phyloP scores from a whole-genome alignment of 192 early-diverging fungal species.

The Rhizophagus clarus region DNA sequence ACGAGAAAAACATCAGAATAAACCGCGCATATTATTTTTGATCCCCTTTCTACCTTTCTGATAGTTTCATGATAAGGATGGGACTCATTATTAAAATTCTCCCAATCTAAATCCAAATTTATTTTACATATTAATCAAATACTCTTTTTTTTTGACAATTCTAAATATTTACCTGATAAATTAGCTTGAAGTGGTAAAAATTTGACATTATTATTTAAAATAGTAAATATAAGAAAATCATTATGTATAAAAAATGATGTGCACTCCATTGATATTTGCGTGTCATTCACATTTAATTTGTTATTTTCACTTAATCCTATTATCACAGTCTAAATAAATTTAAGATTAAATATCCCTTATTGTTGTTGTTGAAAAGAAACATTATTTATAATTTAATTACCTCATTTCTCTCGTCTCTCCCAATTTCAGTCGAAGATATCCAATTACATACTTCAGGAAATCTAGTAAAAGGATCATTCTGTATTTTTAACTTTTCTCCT shows the following conservation, averaged over 20 bases:
- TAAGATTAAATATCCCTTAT: not conserved
- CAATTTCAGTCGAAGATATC: conserved; percentile 41
- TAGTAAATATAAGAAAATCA: conserved; percentile 84
- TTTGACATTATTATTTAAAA: conserved; percentile 74
- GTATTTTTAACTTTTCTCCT: not conserved
- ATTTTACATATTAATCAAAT: not conserved
- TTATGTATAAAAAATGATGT: conserved; percentile 86
- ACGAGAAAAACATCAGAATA: conserved; percentile 69
- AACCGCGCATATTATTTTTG: conserved; percentile 79
- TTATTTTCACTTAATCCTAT: conserved; percentile 79
- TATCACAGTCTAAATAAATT: conserved; percentile 46
- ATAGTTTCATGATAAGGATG: conserved; percentile 63
- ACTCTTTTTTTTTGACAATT: not conserved
- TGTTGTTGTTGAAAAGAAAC: not conserved
- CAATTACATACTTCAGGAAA: conserved; percentile 46
- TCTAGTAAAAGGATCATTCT: not conserved
- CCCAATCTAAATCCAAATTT: conserved; percentile 28
- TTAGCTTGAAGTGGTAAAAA: conserved; percentile 55
- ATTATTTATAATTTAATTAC: conserved; percentile 9
- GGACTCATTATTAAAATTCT: conserved; percentile 45
- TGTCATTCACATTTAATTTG: conserved; percentile 80
- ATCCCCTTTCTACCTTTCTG: conserved; percentile 89
- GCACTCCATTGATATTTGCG: conserved; percentile 71
- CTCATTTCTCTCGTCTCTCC: conserved; percentile 33
- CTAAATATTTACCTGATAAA: conserved; percentile 7